These are phyloP conservation scores for Clavariopsis aquatica DNA, from an alignment of 495 filamentous ascomycete species.

Conservation along the genomic window DNA sequence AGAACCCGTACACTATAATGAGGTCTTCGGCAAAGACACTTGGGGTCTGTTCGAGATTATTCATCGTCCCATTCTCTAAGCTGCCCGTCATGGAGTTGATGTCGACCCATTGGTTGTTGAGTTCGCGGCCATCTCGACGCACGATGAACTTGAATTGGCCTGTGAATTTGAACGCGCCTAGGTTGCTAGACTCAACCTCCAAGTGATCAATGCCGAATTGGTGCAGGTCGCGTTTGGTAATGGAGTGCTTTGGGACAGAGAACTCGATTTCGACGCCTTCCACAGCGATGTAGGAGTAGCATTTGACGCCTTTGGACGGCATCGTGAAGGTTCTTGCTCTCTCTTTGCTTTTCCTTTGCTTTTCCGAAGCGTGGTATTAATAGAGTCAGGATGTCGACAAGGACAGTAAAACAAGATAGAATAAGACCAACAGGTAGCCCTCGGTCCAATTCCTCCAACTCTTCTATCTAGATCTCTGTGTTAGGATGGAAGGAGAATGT, in stretches of 20 bases:
- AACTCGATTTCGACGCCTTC: constrained; percentile 50
- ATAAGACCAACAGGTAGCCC: background rate
- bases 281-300: constrained; percentile 53
- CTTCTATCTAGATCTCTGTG: background rate
- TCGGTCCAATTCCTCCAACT: background rate
- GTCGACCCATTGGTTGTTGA: constrained; percentile 42
- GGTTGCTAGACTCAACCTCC: constrained; percentile 52
- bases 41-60: constrained; percentile 48
- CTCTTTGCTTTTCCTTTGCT: background rate
- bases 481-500: background rate
- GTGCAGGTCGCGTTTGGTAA: constrained; percentile 42
- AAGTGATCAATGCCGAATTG: constrained; percentile 48
- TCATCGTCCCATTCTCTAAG: constrained; percentile 52
- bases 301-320: constrained; percentile 55
- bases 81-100: constrained; percentile 55
- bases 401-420: too few species aligned
- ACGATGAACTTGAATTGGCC: constrained; percentile 54
- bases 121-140: constrained; percentile 42
- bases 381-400: background rate
- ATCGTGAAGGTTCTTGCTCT: constrained; percentile 37
- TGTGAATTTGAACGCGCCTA: constrained; percentile 50
- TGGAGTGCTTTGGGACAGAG: constrained; percentile 48
- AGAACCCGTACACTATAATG: constrained; percentile 54
- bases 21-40: constrained; percentile 49
- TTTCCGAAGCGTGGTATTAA: background rate